Evolutionary conservation across 2,329 filamentous ascomycete genomes (phyloP), one percentile per base, ranked within the genome.

Genomic region (Elsinoe necatrix): DNA sequence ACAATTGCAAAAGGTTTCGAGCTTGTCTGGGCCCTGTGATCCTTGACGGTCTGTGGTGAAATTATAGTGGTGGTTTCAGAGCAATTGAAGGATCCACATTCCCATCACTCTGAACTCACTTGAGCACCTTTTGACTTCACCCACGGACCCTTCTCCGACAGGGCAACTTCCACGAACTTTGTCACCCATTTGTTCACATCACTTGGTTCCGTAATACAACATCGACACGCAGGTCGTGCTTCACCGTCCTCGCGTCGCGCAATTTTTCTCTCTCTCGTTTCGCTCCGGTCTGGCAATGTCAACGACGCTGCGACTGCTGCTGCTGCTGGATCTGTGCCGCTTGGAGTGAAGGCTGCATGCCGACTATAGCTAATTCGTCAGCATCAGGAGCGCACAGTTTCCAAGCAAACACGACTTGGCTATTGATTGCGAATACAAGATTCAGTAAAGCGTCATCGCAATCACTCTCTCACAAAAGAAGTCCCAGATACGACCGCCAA

Each of bases 291-390:
- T 51, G 47, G 47, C 47, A 14, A 51, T 51, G 47, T 51, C 27
- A 34, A 51, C 25, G 47, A 51, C 27, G 8, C 47, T 51, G 47
- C 47, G 47, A 51, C 47, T 51, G 47, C 47, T 51, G 47, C 47
- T 51, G 47, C 27, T 51, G 47, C 47, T 51, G 47, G 47, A 51
- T n/a, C 47, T 23, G 25, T 51, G 47, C 29, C 14, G 29, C 47
- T 51, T 20, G 16, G 29, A 25, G 14, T 51, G 47, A 51, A 37
- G 47, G 47, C 47, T 29, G 47, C 23, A 37, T 51, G 14, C 18
- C 20, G 27, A 51, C 47, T 12, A 29, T 21, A 37, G 18, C 47
- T 51, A 51, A 51, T 51, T 51, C 29, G 47, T 51, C 47, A 34
- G 8, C 47, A 34, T 29, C 47, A 51, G 47, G 21, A 35, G 16